Base-by-base conservation (phyloP, 371 early-diverging fungal genomes). In the Dichotomocladium elegans region DNA sequence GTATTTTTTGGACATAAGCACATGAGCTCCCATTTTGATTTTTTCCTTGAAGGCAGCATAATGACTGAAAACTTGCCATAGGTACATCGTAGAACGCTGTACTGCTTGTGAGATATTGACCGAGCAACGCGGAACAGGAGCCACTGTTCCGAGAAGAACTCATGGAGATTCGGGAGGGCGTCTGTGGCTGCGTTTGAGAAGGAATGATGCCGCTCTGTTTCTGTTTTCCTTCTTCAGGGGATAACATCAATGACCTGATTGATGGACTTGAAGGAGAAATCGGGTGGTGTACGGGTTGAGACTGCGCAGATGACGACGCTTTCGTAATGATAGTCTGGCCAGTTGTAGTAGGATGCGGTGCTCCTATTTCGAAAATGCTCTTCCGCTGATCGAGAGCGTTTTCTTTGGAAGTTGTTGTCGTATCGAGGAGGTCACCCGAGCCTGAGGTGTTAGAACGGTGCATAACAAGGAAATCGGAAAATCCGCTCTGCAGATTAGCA, bases 71-170 rank as follows among this genome's bases (percentile, higher is more conserved):
- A 12, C 47, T 56, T 71, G 79, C 83, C 56, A 68, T 70, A 7
- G 79, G 80, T 33, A 83, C 76, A 53, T 83, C 83, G 53, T 83
- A 80, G 50, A 83, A 83, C 45, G 76, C 53, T 11, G 72, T 64
- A 47, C 57, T 68, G 30, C 66, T 77, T 7, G 69, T 77, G 3
- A 73, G 43, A 12, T 61, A 57, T 15, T 56, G 57, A 9, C 66
- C 75, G 30, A 57, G 28, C 15, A 55, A 40, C 4, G 34, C 41
- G n/a, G n/a, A n/a, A n/a, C n/a, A n/a, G n/a, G n/a, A 19, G 48
- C 37, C 22, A 28, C 35, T 27, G 30, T 52, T 43, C 25, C 41
- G 31, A 24, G 33, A 43, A 11, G 40, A n/a, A 31, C 49, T 34
- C 49, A 19, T 12, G 12, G 49, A 21, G 15, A n/a, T 37, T 17